These are phyloP conservation scores for Posidonia oceanica DNA, from an alignment of 116 monocot genomes.

Conservation along the genomic window DNA sequence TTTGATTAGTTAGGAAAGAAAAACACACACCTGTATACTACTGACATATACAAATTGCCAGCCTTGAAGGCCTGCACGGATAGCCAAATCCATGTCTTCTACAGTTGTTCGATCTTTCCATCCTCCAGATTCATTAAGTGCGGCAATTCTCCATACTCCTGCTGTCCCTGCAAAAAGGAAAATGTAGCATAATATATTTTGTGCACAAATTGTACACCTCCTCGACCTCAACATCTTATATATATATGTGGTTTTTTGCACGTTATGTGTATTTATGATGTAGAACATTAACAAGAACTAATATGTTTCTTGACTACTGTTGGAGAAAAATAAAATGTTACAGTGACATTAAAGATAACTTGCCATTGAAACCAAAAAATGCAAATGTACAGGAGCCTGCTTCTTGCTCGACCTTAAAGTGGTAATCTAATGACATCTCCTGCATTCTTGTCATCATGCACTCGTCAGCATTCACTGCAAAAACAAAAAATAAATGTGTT, in stretches of 20 bases:
- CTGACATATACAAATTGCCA: constrained; percentile 41
- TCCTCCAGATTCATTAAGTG: constrained; percentile 41
- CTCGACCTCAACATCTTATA: no score
- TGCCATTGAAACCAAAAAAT: constrained; percentile 50
- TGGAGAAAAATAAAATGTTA: no score
- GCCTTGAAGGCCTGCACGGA: constrained; percentile 25
- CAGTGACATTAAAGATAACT: not conserved
- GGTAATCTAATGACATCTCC: constrained; percentile 48
- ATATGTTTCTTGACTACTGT: no score
- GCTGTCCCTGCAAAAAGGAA: constrained; percentile 13
- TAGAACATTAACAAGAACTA: no score
- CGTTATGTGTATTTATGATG: no score
- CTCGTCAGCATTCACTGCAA: constrained; percentile 39
- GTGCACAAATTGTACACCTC: no score
- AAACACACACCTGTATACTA: constrained; percentile 1
- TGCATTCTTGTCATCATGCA: constrained; percentile 40
- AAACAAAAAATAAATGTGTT: not conserved
- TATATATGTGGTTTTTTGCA: no score
- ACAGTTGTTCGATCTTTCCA: constrained; percentile 6
- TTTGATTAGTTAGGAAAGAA: no score
- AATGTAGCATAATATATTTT: no score
- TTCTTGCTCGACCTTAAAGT: constrained; percentile 47
- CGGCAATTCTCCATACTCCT: constrained; percentile 46
- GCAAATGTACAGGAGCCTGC: constrained; percentile 34
- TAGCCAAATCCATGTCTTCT: constrained; percentile 10